Percentiles rank a stretch among this genome's conserved stretches.
Conservation (phyloP, 805 yeast genomes). For the Saccharomycopsis synnaedendra region DNA sequence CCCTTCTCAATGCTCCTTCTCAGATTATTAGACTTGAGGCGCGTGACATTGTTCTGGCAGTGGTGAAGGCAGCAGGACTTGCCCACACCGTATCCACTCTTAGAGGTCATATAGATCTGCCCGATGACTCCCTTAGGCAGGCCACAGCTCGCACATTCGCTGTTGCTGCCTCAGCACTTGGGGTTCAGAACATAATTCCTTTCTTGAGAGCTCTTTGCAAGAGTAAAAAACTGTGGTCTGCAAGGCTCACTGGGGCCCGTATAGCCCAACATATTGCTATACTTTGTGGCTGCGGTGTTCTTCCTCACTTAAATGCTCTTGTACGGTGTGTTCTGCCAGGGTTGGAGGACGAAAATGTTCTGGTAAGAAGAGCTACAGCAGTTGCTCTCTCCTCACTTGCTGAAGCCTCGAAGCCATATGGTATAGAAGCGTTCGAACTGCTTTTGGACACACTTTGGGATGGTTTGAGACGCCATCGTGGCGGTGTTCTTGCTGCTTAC, state of each 20-base stretch:
- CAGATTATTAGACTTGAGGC: slow-evolving; percentile 66
- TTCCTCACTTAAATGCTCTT: slow-evolving; percentile 62
- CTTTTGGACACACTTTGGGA: slow-evolving; percentile 70
- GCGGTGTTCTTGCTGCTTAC: slow-evolving; percentile 65
- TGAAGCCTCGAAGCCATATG: slow-evolving; percentile 75
- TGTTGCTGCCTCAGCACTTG: slow-evolving; percentile 70
- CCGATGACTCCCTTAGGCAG: slow-evolving; percentile 53
- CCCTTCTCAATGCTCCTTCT: slow-evolving; percentile 73
- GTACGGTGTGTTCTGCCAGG: slow-evolving; percentile 50
- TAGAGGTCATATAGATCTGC: slow-evolving; percentile 72
- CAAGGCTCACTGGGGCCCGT: slow-evolving; percentile 74
- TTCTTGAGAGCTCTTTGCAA: slow-evolving; percentile 71
- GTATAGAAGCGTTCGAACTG: slow-evolving; percentile 75
- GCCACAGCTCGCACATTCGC: slow-evolving; percentile 74
- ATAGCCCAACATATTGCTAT: slow-evolving; percentile 67
- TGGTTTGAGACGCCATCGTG: slow-evolving; percentile 69
- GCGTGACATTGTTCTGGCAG: slow-evolving; percentile 60
- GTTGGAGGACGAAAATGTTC: slow-evolving; percentile 54
- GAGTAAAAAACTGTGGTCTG: slow-evolving; percentile 68
- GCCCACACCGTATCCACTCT: slow-evolving; percentile 67
- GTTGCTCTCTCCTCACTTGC: slow-evolving; percentile 65
- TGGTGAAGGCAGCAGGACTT: slow-evolving; percentile 76
- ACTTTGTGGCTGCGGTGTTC: slow-evolving; percentile 54
- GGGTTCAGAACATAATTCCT: slow-evolving; percentile 61
- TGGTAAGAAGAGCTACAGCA: slow-evolving; percentile 62